Evolutionary conservation across 148 eudicot species (phyloP).

Genomic region (Spergularia bocconei): DNA sequence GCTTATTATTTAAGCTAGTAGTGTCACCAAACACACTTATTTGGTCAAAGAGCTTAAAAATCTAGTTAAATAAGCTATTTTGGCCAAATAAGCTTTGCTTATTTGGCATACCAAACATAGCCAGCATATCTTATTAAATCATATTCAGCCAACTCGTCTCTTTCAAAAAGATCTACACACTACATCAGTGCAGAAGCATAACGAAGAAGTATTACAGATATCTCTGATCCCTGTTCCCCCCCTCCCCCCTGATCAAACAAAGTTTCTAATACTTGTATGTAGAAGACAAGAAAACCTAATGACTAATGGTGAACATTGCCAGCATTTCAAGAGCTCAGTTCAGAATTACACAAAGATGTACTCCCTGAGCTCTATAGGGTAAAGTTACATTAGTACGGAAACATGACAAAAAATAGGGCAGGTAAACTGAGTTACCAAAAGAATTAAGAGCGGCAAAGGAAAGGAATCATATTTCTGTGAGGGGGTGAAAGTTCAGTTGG

Average conservation of each 20-base stretch:
- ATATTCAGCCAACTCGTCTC: neutral
- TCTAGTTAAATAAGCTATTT: too few relatives aligned
- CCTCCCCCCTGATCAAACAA: too few relatives aligned
- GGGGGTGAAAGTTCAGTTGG: neutral
- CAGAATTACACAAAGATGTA: neutral
- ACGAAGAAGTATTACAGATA: neutral
- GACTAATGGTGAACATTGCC: neutral
- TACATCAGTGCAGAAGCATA: neutral
- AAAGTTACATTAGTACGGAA: neutral
- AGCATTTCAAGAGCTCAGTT: neutral
- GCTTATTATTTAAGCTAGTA: too few relatives aligned
- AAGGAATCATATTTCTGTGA: neutral
- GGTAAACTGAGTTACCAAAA: neutral
- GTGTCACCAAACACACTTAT: too few relatives aligned
- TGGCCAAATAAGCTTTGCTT: too few relatives aligned
- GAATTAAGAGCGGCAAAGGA: neutral
- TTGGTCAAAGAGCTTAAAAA: too few relatives aligned
- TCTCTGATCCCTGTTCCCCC: neutral
- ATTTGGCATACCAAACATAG: too few relatives aligned
- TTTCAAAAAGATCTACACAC: neutral
- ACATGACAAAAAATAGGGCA: neutral
- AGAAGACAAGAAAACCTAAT: neutral
- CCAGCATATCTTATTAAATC: neutral
- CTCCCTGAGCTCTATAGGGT: neutral
- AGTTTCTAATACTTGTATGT: neutral